phyloP scores from a whole-genome alignment of 352 stramenopile species.

The Pythium vanterpoolii region DNA sequence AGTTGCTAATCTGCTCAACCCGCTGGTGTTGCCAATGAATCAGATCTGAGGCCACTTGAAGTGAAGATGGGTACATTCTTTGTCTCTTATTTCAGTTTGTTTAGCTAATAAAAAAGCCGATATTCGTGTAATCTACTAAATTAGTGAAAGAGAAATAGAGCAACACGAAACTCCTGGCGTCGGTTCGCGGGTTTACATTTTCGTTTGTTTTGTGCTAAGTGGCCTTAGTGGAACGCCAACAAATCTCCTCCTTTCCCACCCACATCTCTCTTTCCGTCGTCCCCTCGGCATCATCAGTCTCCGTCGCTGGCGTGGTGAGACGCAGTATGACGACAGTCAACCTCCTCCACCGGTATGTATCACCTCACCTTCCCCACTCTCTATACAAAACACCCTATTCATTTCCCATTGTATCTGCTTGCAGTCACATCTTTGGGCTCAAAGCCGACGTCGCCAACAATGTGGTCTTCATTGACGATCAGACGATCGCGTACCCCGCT shows the following conservation, averaged over 20 bases:
- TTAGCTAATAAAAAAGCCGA: no score
- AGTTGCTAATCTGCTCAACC: no score
- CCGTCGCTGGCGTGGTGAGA: no score
- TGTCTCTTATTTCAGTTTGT: neutral
- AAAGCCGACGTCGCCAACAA: slow-evolving; percentile 83
- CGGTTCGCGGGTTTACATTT: neutral
- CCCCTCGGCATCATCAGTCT: neutral
- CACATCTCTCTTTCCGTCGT: neutral
- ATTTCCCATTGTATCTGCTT: neutral
- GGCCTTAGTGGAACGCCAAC: no score
- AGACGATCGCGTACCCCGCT: slow-evolving; percentile 79
- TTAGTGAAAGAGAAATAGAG: no score
- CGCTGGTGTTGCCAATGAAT: no score
- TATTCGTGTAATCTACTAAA: neutral
- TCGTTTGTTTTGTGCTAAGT: no score
- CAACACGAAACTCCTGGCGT: neutral
- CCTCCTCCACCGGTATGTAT: slow-evolving; percentile 34
- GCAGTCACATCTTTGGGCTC: slow-evolving; percentile 89
- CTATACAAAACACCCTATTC: neutral
- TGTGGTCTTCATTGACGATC: slow-evolving; percentile 83
- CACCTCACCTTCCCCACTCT: neutral
- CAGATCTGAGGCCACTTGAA: no score
- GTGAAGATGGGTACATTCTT: neutral
- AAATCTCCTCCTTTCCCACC: no score
- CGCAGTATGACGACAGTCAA: slow-evolving; percentile 37